These are phyloP conservation scores for Vickermania ingenoplastis DNA, from an alignment of 208 protist genomes.

Conservation along the genomic window DNA sequence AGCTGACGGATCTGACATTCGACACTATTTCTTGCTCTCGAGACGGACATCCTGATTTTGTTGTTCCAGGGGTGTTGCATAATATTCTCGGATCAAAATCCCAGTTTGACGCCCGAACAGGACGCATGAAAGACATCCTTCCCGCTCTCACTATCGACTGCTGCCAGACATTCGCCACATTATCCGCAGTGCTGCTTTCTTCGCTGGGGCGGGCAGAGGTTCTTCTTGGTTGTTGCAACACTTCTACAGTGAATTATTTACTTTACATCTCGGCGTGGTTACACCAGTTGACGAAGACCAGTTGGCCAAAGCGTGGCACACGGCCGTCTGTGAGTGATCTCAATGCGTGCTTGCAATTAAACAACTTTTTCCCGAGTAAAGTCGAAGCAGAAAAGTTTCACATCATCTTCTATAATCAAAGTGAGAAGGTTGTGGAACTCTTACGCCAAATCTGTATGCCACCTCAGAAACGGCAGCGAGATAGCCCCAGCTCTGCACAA, in stretches of 20 bases:
- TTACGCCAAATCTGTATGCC: slow-evolving; percentile 41
- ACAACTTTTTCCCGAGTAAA: slow-evolving; percentile 59
- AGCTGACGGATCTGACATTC: slow-evolving; percentile 56
- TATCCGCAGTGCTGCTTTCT: slow-evolving; percentile 64
- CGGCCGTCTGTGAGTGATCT: slow-evolving; percentile 78
- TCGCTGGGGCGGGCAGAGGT: slow-evolving; percentile 61
- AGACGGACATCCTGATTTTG: slow-evolving; percentile 33
- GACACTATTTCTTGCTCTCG: slow-evolving; percentile 34
- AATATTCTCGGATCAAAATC: slow-evolving; percentile 67
- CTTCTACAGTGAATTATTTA: slow-evolving; percentile 79
- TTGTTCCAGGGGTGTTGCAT: slow-evolving; percentile 31
- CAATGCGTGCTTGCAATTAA: slow-evolving; percentile 61
- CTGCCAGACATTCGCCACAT: slow-evolving; percentile 81
- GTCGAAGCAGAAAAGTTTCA: slow-evolving; percentile 66
- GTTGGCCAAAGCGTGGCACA: slow-evolving; percentile 49
- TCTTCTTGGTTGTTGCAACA: slow-evolving; percentile 40
- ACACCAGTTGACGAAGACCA: slow-evolving; percentile 66
- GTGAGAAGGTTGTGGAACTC: slow-evolving; percentile 27
- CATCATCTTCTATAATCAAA: slow-evolving; percentile 78
- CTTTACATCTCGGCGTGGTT: slow-evolving; percentile 84
- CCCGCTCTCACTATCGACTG: slow-evolving; percentile 74
- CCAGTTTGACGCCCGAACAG: slow-evolving; percentile 65
- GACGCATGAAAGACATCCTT: slow-evolving; percentile 33
- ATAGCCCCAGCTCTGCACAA: slow-evolving; percentile 2
- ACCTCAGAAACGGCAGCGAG: slow-evolving; percentile 6